A percentile compares a stretch with the other conserved stretches of the same genome.
These are phyloP conservation scores for Trichoderma afroharzianum DNA, from an alignment of 2,329 filamentous ascomycete species.

Conservation along the genomic window DNA sequence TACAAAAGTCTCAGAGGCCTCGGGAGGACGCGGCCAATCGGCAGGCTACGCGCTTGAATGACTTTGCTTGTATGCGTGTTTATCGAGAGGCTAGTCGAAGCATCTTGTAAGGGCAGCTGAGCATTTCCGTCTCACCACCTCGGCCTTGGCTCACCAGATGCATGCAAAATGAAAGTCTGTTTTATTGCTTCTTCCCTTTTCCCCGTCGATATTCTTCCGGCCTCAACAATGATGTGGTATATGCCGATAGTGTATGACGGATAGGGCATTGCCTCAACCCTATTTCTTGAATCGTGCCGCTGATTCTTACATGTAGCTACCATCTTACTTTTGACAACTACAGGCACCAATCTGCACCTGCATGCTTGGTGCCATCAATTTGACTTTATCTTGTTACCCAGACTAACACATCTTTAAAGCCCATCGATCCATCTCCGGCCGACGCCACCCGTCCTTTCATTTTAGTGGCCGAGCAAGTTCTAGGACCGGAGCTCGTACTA, in stretches of 20 bases:
- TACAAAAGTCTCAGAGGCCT: neutral
- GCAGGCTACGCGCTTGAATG: neutral
- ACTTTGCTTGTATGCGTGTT: conserved; percentile 1
- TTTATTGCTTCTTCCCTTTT: neutral
- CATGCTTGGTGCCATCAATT: neutral
- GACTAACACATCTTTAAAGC: neutral
- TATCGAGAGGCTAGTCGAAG: neutral
- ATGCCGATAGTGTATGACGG: neutral
- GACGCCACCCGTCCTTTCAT: neutral
- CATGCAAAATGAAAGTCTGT: neutral
- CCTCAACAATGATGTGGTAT: neutral
- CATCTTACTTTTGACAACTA: neutral
- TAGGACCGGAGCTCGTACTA: neutral
- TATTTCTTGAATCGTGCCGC: neutral
- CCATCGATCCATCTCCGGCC: conserved; percentile 2
- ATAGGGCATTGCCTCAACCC: neutral
- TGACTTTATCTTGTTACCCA: neutral
- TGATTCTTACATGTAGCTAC: neutral
- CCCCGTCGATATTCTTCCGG: neutral
- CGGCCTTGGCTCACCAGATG: neutral
- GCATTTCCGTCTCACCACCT: neutral
- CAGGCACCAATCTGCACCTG: neutral
- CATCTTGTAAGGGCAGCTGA: neutral
- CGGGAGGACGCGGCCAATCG: neutral
- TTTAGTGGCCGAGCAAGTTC: conserved; percentile 2